Evolutionary conservation across 257 asterid species (phyloP).

Genomic region (Solanum pennellii): DNA sequence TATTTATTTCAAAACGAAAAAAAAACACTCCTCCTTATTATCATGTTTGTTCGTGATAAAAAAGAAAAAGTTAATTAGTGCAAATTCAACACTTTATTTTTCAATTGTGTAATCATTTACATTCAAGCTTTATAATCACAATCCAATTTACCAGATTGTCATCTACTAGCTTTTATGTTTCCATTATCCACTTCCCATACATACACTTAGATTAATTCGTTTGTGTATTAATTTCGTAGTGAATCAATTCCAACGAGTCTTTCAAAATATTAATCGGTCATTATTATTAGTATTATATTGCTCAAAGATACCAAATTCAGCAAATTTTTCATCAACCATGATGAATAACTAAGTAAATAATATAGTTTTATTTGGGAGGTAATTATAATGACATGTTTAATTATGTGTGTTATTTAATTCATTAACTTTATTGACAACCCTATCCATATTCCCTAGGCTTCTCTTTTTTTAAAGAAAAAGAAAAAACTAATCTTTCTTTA

Average conservation of each 20-base stretch:
- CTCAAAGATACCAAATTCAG: neutral
- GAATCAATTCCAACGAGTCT: neutral
- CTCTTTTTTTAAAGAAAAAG: neutral
- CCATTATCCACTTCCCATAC: neutral
- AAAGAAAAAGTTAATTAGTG: neutral
- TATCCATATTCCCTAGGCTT: neutral
- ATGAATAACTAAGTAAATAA: neutral
- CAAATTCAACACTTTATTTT: neutral
- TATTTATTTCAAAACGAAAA: neutral
- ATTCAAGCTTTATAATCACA: neutral
- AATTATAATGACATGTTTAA: neutral
- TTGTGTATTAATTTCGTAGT: neutral
- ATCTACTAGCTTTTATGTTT: neutral
- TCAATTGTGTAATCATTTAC: neutral
- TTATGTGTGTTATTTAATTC: neutral
- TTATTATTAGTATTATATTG: neutral
- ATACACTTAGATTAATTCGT: neutral
- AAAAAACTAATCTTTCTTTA: neutral
- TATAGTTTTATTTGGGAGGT: neutral
- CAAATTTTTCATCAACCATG: neutral
- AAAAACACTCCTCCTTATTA: neutral
- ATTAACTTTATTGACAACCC: neutral
- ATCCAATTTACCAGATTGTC: neutral
- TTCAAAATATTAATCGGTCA: neutral
- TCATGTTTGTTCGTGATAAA: neutral